phyloP scores from a whole-genome alignment of 2,329 filamentous ascomycete species.

The Metarhizium sp. region DNA sequence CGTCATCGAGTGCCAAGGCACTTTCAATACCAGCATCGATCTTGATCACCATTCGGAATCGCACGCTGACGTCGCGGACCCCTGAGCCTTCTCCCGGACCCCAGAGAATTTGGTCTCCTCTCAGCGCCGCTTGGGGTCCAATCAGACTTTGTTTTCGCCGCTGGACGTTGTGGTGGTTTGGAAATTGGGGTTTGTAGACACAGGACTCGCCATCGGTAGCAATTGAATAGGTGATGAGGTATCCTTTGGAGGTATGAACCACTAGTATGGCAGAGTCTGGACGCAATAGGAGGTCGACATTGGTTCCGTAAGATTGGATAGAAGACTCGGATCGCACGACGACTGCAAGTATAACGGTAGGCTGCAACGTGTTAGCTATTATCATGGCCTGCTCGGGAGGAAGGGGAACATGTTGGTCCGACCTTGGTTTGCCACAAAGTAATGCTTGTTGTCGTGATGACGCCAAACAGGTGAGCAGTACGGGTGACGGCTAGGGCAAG shows the following conservation, averaged over 20 bases:
- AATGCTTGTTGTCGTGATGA: conserved; percentile 75
- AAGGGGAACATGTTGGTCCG: not conserved
- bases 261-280: conserved; percentile 90
- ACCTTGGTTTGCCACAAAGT: conserved; percentile 97
- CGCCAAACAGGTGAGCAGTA: conserved; percentile 74
- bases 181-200: conserved; percentile 78
- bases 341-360: conserved; percentile 77
- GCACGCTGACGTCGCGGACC: conserved; percentile 77
- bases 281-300: conserved; percentile 74
- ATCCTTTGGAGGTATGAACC: conserved; percentile 76
- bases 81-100: conserved; percentile 76
- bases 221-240: conserved; percentile 88
- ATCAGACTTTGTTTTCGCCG: conserved; percentile 52
- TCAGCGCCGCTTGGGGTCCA: conserved; percentile 42
- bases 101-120: conserved; percentile 55
- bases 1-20: conserved; percentile 82
- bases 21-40: conserved; percentile 91
- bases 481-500: conserved; percentile 69
- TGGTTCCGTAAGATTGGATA: conserved; percentile 72
- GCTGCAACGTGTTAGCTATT: conserved; percentile 38
- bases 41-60: conserved; percentile 96
- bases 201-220: conserved; percentile 73
- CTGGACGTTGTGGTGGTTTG: conserved; percentile 55
- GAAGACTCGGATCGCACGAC: conserved; percentile 76
- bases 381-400: not conserved